phyloP scores from a whole-genome alignment of 2,329 filamentous ascomycete genomes.

The Sporothrix euskadiensis region DNA sequence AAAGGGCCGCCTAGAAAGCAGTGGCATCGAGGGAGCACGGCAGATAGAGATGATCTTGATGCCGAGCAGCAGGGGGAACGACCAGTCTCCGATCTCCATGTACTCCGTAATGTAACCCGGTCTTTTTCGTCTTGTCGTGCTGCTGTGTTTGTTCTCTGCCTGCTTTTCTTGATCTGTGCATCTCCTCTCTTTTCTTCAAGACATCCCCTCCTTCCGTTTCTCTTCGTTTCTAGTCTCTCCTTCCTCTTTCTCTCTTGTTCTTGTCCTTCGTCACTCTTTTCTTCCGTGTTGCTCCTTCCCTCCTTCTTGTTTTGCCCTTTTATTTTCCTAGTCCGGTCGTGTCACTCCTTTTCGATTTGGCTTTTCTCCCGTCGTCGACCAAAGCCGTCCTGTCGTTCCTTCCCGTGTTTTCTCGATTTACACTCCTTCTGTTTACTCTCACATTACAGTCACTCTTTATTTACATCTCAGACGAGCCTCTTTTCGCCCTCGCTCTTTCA shows the following conservation, averaged over 20 bases:
- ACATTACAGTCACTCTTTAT: not conserved
- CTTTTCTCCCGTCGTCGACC: not conserved
- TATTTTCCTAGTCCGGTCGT: not conserved
- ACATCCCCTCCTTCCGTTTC: slow-evolving; percentile 15
- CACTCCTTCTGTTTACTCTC: slow-evolving; percentile 13
- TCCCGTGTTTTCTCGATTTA: not conserved
- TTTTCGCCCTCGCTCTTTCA: not conserved
- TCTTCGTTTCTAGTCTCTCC: not conserved
- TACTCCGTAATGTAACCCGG: not conserved
- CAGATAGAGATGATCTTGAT: slow-evolving; percentile 19
- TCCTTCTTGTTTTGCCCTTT: slow-evolving; percentile 11
- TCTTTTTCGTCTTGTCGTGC: not conserved
- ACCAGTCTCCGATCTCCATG: slow-evolving; percentile 7
- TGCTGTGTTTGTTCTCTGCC: not conserved
- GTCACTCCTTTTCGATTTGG: slow-evolving; percentile 14
- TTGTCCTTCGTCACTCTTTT: slow-evolving; percentile 1
- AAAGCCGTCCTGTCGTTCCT: slow-evolving; percentile 10
- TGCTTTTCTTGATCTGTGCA: not conserved
- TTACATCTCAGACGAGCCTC: not conserved
- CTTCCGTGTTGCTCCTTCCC: slow-evolving; percentile 1
- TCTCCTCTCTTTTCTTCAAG: slow-evolving; percentile 10
- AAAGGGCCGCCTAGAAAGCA: not conserved
- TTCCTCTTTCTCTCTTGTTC: not conserved
- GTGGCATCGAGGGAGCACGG: slow-evolving; percentile 21
- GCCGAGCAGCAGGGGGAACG: not conserved